Conservation (phyloP, 1,139 yeast genomes). For the Magnusiomyces suaveolens region DNA sequence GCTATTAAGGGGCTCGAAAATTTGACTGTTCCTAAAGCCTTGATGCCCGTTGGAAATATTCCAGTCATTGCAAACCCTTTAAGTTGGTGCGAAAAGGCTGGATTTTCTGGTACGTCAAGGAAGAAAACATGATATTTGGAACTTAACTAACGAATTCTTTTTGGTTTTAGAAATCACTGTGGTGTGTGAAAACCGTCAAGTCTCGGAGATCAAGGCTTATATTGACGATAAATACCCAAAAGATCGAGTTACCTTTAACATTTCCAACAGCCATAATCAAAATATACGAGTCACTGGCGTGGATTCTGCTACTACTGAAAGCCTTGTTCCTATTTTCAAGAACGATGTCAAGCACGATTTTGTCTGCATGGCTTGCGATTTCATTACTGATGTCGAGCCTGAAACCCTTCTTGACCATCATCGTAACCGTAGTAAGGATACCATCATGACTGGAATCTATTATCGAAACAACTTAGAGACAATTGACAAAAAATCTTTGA, state of each 20-base stretch:
- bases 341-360: slow-evolving; percentile 43
- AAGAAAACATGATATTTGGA: background rate
- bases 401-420: slow-evolving; percentile 77
- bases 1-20: slow-evolving; percentile 8
- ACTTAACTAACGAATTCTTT: no score
- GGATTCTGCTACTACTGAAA: slow-evolving; percentile 47
- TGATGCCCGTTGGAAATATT: slow-evolving; percentile 78
- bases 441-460: slow-evolving; percentile 49
- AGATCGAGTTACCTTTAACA: slow-evolving; percentile 11
- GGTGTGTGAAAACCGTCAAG: slow-evolving; percentile 10
- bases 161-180: slow-evolving; percentile 7
- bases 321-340: slow-evolving; percentile 45
- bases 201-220: slow-evolving; percentile 21
- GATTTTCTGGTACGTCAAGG: slow-evolving; percentile 21
- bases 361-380: slow-evolving; percentile 85
- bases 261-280: slow-evolving; percentile 16
- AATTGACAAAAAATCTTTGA: slow-evolving; percentile 68
- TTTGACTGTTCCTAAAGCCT: slow-evolving; percentile 66
- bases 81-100: slow-evolving; percentile 86
- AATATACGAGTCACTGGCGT: slow-evolving; percentile 11
- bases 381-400: slow-evolving; percentile 85
- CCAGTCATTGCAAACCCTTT: slow-evolving; percentile 86
- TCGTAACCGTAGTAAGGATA: slow-evolving; percentile 55
- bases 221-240: slow-evolving; percentile 28
- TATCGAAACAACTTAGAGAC: slow-evolving; percentile 62